Evolutionary conservation across 345 rosid genomes (phyloP), one percentile per base, ranked within the genome.

Genomic region (Ailanthus altissimus): DNA sequence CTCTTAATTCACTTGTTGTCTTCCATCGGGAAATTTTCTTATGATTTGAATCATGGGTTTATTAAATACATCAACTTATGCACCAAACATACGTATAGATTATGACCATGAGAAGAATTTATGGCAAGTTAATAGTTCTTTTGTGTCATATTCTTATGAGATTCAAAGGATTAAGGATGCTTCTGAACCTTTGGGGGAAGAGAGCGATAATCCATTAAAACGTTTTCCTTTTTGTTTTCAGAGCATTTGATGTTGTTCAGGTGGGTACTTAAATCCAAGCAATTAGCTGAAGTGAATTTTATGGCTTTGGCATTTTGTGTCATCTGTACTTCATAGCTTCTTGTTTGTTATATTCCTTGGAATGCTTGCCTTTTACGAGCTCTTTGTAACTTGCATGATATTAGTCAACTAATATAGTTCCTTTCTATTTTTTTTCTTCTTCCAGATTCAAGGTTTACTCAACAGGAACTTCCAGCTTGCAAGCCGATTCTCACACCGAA

Each of bases 391-490:
- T 66, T 66, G 3, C 28, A 4, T 49, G 58, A 56, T 14, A 38
- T 7, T 8, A 7, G 47, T 40, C 20, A 42, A 72, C 64, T 57
- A 38, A 38, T 38, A 7, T 14, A 6, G 23, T 56, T 40, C 32
- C 20, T 60, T 59, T 64, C 9, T 38, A 21, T 38, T 56, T 66
- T 76, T n/a, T 54, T 36, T 58, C 72, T 32, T 56, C 69, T 78
- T 81, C 70, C 92, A 96, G 99, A 93, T 86, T 96, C 98, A 6
- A 92, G 75, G 81, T 96, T 96, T 84, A 92, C 97, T 28, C 99
- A 96, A 75, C 99, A 93, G 76, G 99, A 96, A 84, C 98, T 96
- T 81, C 95, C 98, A 5, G 99, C 99, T 70, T 96, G 99, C 88
- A 96, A 96, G 83, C 99, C 99, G 26, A 96, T 96, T 79, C 97